Conservation (phyloP, 768 basidiomycete genomes). For the Boletus sp. region DNA sequence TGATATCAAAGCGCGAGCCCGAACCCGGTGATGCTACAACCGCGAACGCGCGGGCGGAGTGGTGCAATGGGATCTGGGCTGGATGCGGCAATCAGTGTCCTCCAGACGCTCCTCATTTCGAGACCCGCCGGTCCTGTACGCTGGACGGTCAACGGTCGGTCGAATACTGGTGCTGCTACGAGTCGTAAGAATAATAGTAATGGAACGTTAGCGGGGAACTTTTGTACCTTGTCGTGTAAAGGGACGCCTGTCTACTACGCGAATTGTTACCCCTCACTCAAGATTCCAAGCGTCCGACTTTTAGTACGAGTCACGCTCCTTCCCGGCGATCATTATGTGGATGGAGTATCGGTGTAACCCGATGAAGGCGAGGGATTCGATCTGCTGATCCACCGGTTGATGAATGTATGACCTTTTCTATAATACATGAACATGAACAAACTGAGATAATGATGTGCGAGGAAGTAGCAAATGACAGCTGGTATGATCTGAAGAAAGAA, state of each 20-base stretch:
- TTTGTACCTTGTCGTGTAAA: not conserved
- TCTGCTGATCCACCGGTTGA: not conserved
- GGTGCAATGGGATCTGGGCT: conserved; percentile 10
- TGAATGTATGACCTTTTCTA: conserved; percentile 22
- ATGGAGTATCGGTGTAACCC: not conserved
- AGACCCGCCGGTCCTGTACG: conserved; percentile 8
- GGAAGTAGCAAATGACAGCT: conserved; percentile 27
- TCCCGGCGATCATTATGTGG: not conserved
- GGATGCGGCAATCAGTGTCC: conserved; percentile 8
- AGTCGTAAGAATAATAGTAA: not conserved
- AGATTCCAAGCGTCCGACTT: not conserved
- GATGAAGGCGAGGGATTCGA: not conserved
- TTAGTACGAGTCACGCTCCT: not conserved
- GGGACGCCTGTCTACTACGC: not conserved
- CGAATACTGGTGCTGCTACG: conserved; percentile 14
- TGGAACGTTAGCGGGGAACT: not conserved
- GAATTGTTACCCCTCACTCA: not conserved
- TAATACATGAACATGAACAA: conserved; percentile 31
- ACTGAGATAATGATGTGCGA: conserved; percentile 31
- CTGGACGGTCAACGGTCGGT: not conserved
- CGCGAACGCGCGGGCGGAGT: not conserved
- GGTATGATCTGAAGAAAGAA: conserved; percentile 24
- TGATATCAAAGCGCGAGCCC: not conserved
- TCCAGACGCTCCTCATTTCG: conserved; percentile 4
- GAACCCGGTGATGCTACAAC: not conserved